These are phyloP conservation scores for Sugiyamaella smithiae DNA, from an alignment of 805 yeast species.

Conservation along the genomic window DNA sequence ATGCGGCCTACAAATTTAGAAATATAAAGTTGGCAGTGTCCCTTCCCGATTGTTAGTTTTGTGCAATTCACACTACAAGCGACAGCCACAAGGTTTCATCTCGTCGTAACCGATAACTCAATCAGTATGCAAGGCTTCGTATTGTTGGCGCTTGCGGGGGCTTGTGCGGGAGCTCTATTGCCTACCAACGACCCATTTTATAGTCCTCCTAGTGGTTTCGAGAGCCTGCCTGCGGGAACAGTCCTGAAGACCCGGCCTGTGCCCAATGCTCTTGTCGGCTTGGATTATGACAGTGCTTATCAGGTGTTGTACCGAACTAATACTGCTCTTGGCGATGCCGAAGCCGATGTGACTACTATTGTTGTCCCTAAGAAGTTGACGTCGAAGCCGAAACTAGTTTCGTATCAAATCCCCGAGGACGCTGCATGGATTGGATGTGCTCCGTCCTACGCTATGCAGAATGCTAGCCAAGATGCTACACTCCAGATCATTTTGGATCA, in stretches of 20 bases:
- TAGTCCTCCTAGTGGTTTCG: conserved; percentile 21
- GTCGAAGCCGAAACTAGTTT: conserved; percentile 20
- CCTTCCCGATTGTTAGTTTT: neutral
- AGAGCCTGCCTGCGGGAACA: conserved; percentile 14
- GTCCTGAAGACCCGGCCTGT: conserved; percentile 15
- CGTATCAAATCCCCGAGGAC: conserved; percentile 33
- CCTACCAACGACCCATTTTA: conserved; percentile 26
- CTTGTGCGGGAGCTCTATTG: neutral
- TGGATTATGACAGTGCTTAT: conserved; percentile 20
- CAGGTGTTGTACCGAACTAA: conserved; percentile 28
- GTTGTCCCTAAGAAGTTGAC: conserved; percentile 23
- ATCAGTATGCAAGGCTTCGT: no score
- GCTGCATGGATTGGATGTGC: conserved; percentile 28
- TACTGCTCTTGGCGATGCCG: conserved; percentile 28
- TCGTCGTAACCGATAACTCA: no score
- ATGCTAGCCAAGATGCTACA: conserved; percentile 14
- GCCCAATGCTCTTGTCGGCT: conserved; percentile 8
- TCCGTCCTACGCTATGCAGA: conserved; percentile 28
- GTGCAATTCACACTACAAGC: no score
- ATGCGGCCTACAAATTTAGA: neutral
- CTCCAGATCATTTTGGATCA: conserved; percentile 17
- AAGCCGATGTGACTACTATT: conserved; percentile 30
- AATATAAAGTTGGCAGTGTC: neutral
- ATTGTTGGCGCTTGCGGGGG: neutral
- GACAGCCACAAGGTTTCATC: no score